These are phyloP conservation scores for Chlorokybus atmophyticus DNA, from an alignment of 139 green algal genomes.

Conservation along the genomic window DNA sequence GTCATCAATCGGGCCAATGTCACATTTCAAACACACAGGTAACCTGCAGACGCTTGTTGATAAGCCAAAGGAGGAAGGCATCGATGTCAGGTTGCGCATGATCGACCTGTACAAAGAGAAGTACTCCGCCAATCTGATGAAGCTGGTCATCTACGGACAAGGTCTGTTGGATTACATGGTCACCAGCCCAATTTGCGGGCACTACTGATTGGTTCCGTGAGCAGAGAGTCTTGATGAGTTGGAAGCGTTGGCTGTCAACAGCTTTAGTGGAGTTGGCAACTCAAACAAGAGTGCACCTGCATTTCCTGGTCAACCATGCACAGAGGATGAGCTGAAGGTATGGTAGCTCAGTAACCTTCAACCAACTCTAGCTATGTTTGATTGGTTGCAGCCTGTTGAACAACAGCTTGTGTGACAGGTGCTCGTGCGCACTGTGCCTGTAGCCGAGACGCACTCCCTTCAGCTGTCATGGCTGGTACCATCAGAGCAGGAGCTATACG, in stretches of 20 bases:
- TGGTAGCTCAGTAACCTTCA: no score
- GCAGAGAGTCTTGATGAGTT: conserved; percentile 8
- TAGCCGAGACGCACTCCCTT: conserved; percentile 57
- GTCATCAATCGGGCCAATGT: no score
- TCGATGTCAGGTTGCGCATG: conserved; percentile 39
- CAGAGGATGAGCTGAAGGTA: conserved; percentile 5
- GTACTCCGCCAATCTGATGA: conserved; percentile 68
- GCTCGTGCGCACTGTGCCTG: conserved; percentile 44
- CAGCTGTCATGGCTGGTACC: conserved; percentile 55
- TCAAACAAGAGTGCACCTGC: not conserved
- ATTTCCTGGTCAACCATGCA: conserved; percentile 9
- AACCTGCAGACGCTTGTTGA: conserved; percentile 38
- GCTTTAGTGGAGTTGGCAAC: conserved; percentile 6
- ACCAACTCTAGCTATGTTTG: no score
- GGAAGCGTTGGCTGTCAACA: not conserved
- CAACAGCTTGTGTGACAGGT: no score
- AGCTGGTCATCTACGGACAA: conserved; percentile 25
- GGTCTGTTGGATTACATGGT: no score
- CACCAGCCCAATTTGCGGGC: no score
- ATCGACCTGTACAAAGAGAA: conserved; percentile 43
- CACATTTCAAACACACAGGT: no score
- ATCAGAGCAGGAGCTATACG: conserved; percentile 38
- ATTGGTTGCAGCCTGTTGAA: no score
- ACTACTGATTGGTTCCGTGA: no score
- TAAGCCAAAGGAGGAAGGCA: conserved; percentile 14